Conservation (phyloP, 495 filamentous ascomycete species). For the Poronia punctata region DNA sequence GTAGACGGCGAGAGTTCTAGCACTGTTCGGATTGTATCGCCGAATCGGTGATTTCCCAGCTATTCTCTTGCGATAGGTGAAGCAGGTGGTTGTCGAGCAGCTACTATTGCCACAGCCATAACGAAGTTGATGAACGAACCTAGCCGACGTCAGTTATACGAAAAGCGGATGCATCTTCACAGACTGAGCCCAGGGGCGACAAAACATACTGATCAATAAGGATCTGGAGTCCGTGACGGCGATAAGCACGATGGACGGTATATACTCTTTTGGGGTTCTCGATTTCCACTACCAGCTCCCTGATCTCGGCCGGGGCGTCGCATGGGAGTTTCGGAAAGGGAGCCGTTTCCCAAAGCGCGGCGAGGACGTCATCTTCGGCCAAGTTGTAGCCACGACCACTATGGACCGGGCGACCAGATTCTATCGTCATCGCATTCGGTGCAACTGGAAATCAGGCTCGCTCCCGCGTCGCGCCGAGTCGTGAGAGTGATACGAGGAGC, state of each 20-base stretch:
- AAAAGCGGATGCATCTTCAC: conserved; percentile 2
- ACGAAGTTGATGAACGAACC: conserved; percentile 77
- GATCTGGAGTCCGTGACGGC: conserved; percentile 46
- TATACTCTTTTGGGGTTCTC: conserved; percentile 48
- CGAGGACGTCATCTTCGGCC: conserved; percentile 28
- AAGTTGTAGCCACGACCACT: conserved; percentile 19
- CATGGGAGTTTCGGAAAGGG: conserved; percentile 43
- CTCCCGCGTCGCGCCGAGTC: conserved; percentile 6
- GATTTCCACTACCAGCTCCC: conserved; percentile 40
- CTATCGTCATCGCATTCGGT: conserved; percentile 49
- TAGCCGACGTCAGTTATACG: conserved; percentile 29
- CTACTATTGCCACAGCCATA: conserved; percentile 65
- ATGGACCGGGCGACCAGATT: conserved; percentile 35
- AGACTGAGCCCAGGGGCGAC: neutral
- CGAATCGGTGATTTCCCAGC: conserved; percentile 61
- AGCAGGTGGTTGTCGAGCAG: conserved; percentile 74
- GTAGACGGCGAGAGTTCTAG: conserved; percentile 69
- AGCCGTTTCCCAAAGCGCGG: conserved; percentile 45
- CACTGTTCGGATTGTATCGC: conserved; percentile 60
- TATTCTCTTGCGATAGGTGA: conserved; percentile 62
- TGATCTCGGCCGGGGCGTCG: conserved; percentile 47
- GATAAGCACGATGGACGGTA: conserved; percentile 42
- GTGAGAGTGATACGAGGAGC: no score
- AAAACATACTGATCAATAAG: conserved; percentile 47
- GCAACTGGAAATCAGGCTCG: conserved; percentile 4